A percentile compares a stretch with the other conserved stretches of the same genome.
These are phyloP conservation scores for Scheffersomyces lignicola DNA, from an alignment of 1,139 yeast species.

Conservation along the genomic window DNA sequence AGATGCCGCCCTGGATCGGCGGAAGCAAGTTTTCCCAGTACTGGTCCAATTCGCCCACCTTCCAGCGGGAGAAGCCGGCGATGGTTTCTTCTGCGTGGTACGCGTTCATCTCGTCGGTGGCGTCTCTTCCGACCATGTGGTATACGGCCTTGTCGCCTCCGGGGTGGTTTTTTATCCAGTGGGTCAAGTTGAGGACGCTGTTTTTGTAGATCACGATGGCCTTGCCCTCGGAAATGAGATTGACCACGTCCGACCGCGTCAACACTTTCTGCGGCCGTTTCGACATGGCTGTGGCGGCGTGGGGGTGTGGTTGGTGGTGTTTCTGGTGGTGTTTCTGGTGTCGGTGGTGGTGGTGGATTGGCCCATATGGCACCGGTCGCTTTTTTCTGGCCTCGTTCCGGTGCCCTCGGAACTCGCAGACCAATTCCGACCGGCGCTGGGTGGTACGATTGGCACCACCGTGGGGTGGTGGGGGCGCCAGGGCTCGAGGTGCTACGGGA, in stretches of 20 bases:
- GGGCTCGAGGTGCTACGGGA: no score
- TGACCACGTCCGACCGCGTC: constrained; percentile 28
- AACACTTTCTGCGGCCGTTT: no score
- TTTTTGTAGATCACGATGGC: constrained; percentile 66
- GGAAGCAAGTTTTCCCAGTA: constrained; percentile 78
- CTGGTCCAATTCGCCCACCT: constrained; percentile 60
- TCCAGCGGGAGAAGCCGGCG: constrained; percentile 50
- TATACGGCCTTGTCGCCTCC: constrained; percentile 86
- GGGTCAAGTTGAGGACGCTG: constrained; percentile 61
- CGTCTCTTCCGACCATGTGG: constrained; percentile 88
- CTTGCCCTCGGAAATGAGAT: constrained; percentile 65
- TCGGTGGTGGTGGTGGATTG: no score
- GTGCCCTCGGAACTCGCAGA: no score
- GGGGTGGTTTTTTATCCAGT: constrained; percentile 76
- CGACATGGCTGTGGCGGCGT: no score
- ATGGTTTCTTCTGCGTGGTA: constrained; percentile 68
- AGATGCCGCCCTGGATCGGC: constrained; percentile 83
- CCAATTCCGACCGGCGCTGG: no score
- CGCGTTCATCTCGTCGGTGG: constrained; percentile 87
- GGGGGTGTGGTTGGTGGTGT: no score
- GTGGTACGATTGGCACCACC: no score
- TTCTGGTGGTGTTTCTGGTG: no score
- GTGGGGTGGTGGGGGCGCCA: no score
- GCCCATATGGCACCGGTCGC: no score
- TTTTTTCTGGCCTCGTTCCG: no score